phyloP scores from a whole-genome alignment of 495 filamentous ascomycete species.

The Penicillium lagena region DNA sequence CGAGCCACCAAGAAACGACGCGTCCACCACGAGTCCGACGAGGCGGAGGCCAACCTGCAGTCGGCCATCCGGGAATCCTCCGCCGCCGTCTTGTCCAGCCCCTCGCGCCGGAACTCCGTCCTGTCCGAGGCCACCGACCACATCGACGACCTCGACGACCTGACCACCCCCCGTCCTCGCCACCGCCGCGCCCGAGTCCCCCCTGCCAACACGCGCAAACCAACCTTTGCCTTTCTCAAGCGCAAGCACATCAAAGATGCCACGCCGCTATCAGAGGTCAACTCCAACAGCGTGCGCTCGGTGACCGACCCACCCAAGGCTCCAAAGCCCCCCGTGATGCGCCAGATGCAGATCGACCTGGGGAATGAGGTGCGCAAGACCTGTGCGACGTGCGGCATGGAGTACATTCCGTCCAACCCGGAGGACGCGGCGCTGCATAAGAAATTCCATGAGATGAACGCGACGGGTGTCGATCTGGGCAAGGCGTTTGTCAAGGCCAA shows the following conservation, averaged over 20 bases:
- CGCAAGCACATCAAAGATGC: conserved; percentile 40
- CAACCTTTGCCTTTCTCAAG: conserved; percentile 48
- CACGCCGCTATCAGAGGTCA: conserved; percentile 36
- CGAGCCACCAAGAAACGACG: conserved; percentile 42
- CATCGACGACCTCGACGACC: conserved; percentile 38
- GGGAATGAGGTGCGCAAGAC: conserved; percentile 52
- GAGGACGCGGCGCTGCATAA: conserved; percentile 61
- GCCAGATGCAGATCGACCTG: conserved; percentile 63
- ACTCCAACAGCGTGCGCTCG: conserved; percentile 43
- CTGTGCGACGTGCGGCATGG: conserved; percentile 65
- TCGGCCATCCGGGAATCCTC: conserved; percentile 46
- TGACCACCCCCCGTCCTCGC: conserved; percentile 48
- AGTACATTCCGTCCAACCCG: conserved; percentile 59
- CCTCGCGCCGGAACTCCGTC: conserved; percentile 40
- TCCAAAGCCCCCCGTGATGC: conserved; percentile 35
- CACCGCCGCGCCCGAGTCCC: conserved; percentile 48
- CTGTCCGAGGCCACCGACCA: conserved; percentile 33
- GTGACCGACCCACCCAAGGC: conserved; percentile 30
- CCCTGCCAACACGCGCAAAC: conserved; percentile 51
- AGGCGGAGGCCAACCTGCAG: conserved; percentile 41
- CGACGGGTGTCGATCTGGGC: conserved; percentile 57
- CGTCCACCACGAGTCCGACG: conserved; percentile 38
- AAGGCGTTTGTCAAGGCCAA: conserved; percentile 46
- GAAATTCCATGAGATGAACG: conserved; percentile 62
- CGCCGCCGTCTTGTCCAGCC: conserved; percentile 42